A percentile compares a stretch with the other conserved stretches of the same genome.
Evolutionary conservation across 2,329 filamentous ascomycete genomes (phyloP).

Genomic region (Fusarium tanahbumbuense): DNA sequence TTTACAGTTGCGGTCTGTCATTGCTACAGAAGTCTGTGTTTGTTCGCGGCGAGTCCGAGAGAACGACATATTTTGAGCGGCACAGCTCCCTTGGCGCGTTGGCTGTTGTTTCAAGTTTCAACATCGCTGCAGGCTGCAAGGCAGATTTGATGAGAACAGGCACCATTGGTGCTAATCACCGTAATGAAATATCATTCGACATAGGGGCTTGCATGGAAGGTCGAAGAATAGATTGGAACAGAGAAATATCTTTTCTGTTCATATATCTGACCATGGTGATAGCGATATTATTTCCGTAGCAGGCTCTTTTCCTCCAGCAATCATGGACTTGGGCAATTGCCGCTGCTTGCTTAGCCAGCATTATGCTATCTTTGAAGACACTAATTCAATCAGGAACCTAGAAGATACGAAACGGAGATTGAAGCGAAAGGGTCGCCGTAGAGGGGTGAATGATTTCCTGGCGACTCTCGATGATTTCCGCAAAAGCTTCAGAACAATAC

Average conservation of each 20-base stretch:
- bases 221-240: fast-evolving
- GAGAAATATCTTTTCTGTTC: no score
- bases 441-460: background rate
- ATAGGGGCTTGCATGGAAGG: background rate
- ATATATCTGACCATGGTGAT: background rate
- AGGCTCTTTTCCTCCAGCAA: background rate
- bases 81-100: background rate
- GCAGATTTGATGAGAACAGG: background rate
- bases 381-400: background rate
- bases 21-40: background rate
- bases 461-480: background rate
- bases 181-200: fast-evolving
- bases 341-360: conserved; percentile 2
- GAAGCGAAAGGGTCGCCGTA: background rate
- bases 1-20: background rate
- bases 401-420: background rate
- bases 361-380: background rate
- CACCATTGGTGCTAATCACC: background rate
- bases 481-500: background rate
- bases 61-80: background rate
- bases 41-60: background rate
- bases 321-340: background rate
- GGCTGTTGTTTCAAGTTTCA: background rate
- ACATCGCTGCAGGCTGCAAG: background rate
- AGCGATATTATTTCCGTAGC: fast-evolving